These are phyloP conservation scores for Pythium insidiosum DNA, from an alignment of 352 stramenopile genomes.

Conservation along the genomic window DNA sequence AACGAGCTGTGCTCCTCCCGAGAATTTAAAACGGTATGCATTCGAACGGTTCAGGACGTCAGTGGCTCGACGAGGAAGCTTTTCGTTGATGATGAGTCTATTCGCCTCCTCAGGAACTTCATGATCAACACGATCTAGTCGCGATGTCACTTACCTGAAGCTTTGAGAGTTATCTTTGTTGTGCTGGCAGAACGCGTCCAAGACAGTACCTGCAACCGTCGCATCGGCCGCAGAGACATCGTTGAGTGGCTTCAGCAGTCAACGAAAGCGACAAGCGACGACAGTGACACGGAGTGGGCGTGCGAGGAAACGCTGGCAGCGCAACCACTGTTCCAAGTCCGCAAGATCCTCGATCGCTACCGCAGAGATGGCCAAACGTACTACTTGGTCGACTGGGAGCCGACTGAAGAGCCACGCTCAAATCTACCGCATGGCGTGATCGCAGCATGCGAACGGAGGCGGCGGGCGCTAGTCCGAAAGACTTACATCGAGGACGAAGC, in stretches of 20 bases:
- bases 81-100: too few species aligned
- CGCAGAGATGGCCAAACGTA: not conserved
- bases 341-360: not conserved
- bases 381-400: conserved; percentile 1
- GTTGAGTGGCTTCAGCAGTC: not conserved
- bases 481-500: not conserved
- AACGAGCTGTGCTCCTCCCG: too few species aligned
- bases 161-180: not conserved
- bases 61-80: too few species aligned
- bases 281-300: not conserved
- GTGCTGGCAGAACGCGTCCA: not conserved
- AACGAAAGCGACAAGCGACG: not conserved
- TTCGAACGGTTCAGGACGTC: too few species aligned
- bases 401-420: not conserved
- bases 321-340: not conserved
- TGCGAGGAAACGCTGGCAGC: not conserved
- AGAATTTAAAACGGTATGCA: too few species aligned
- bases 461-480: not conserved
- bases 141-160: not conserved
- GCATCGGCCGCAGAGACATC: not conserved
- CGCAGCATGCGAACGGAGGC: not conserved
- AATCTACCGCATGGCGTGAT: not conserved
- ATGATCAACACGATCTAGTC: too few species aligned
- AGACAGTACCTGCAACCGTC: not conserved
- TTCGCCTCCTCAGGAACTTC: too few species aligned